Evolutionary conservation across 225 moss, liverwort and hornwort genomes (phyloP).

Genomic region (Straminergon stramineum): DNA sequence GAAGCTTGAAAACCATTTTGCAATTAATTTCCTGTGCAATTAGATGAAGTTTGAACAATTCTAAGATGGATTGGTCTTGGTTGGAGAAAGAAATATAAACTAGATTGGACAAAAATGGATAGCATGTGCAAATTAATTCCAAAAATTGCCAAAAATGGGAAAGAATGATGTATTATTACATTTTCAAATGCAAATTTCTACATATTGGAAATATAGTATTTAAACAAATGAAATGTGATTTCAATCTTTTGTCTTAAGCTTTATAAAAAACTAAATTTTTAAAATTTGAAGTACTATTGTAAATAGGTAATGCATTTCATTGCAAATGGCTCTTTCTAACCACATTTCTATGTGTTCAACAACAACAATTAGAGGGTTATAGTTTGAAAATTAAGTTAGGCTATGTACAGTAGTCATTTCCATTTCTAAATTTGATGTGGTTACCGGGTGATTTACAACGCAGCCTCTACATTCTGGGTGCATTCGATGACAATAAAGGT

Average conservation of each 20-base stretch:
- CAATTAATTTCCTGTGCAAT: no score
- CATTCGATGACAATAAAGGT: background rate
- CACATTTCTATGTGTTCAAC: no score
- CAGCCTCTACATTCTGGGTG: no score
- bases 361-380: no score
- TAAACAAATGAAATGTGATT: no score
- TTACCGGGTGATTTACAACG: no score
- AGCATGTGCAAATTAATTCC: background rate
- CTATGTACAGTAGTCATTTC: no score
- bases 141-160: background rate
- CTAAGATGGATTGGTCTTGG: no score
- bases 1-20: background rate
- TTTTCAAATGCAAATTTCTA: background rate
- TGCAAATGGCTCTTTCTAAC: background rate
- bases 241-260: no score
- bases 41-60: background rate
- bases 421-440: no score
- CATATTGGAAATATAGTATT: no score
- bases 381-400: no score
- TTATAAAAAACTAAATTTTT: background rate
- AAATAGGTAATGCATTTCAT: background rate
- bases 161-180: background rate
- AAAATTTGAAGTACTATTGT: background rate
- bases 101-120: background rate
- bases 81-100: accelerated